Evolutionary conservation across 441 rosid genomes (phyloP).

Genomic region (Pelargonium australe): DNA sequence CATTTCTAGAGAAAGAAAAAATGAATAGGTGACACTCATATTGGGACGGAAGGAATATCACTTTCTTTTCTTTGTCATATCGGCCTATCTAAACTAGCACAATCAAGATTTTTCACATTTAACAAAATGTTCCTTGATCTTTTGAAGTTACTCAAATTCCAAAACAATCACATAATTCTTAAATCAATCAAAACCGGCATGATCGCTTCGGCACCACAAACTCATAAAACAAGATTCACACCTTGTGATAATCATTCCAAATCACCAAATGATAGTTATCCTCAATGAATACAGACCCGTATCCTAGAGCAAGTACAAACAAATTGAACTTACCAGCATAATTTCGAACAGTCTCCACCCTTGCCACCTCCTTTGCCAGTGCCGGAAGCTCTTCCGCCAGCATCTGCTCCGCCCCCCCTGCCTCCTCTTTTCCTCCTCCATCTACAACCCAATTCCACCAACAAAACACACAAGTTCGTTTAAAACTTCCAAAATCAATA

Average conservation of each 20-base stretch:
- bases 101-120: too few species aligned
- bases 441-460: slow-evolving; percentile 20
- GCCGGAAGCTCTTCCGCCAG: slow-evolving; percentile 72
- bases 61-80: too few species aligned
- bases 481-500: slow-evolving; percentile 4
- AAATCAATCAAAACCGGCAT: too few species aligned
- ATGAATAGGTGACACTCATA: too few species aligned
- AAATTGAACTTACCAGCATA: slow-evolving; percentile 58
- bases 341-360: slow-evolving; percentile 70
- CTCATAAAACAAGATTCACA: neutral
- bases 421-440: slow-evolving; percentile 26
- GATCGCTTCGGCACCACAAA: neutral
- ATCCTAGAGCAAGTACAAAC: slow-evolving; percentile 9
- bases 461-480: neutral
- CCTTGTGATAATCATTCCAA: neutral
- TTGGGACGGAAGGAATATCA: too few species aligned
- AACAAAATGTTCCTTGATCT: too few species aligned
- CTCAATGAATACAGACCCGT: neutral
- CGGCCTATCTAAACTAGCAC: too few species aligned
- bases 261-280: neutral
- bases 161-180: too few species aligned
- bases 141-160: too few species aligned
- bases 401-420: slow-evolving; percentile 27
- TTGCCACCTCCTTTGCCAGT: slow-evolving; percentile 79
- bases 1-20: too few species aligned